Evolutionary conservation across 1,139 yeast species (phyloP).

Genomic region (Saccharomyces hybrid): DNA sequence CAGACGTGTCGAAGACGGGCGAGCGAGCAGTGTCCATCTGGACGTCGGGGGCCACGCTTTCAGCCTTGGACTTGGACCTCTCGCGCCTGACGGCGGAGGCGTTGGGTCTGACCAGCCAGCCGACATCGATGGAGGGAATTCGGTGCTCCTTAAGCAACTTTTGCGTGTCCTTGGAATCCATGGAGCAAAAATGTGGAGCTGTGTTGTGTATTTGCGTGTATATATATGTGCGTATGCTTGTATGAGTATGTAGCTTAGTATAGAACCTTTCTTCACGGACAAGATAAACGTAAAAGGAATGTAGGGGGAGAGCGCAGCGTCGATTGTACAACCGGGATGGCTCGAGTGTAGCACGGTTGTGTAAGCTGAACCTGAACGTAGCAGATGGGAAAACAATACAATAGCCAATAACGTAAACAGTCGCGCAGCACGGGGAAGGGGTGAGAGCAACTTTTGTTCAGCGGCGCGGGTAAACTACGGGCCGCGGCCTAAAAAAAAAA

Average conservation of each 20-base stretch:
- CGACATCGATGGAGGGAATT: slow-evolving; percentile 3
- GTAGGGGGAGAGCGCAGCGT: not conserved
- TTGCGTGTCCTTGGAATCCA: slow-evolving; percentile 14
- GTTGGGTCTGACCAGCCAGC: slow-evolving; percentile 4
- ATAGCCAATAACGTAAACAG: slow-evolving; percentile 1
- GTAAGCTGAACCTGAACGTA: not conserved
- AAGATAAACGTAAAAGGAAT: not conserved
- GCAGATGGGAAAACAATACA: not conserved
- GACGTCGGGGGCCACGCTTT: not conserved
- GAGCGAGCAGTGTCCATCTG: not conserved
- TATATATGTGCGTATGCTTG: not conserved
- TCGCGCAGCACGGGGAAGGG: slow-evolving; percentile 1
- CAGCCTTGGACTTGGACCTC: not conserved
- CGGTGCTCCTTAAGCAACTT: slow-evolving; percentile 12
- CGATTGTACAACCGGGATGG: not conserved
- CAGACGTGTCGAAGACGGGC: not conserved
- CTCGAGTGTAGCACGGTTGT: not conserved
- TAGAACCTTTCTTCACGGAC: not conserved
- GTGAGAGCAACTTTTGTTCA: not conserved
- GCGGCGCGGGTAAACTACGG: not conserved
- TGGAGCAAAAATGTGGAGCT: not conserved
- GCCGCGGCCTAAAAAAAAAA: not conserved
- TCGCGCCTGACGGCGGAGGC: not conserved
- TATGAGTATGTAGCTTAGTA: not conserved
- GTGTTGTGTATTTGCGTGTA: not conserved